Evolutionary conservation across 2,329 filamentous ascomycete genomes (phyloP).

Genomic region (Apiospora malaysiana): DNA sequence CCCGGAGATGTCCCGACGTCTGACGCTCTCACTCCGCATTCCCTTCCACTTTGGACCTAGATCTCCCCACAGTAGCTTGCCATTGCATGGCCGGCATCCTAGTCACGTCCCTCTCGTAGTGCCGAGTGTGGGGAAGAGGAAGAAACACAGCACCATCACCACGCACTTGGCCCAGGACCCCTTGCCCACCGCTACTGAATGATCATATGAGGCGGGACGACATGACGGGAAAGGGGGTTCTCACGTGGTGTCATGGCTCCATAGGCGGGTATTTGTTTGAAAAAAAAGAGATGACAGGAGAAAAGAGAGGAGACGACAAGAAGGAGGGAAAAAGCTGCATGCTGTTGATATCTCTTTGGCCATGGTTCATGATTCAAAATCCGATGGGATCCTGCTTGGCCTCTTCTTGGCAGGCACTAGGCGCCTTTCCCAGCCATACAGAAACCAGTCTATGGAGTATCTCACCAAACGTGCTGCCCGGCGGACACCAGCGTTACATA

Average conservation of each 20-base stretch:
- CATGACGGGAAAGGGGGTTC: not conserved
- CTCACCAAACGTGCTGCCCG: not conserved
- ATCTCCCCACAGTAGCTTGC: conserved; percentile 15
- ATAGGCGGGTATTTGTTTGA: not conserved
- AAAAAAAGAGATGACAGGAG: not conserved
- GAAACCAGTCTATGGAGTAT: not conserved
- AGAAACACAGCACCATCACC: not conserved
- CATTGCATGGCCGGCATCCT: conserved; percentile 8
- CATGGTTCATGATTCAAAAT: conserved; percentile 1
- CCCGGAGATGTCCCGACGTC: not conserved
- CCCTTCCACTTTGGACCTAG: conserved; percentile 10
- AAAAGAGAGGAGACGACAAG: not conserved
- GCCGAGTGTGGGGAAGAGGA: not conserved
- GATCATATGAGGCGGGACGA: not conserved
- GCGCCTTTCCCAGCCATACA: not conserved
- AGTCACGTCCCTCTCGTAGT: not conserved
- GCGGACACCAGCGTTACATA: not conserved
- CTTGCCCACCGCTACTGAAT: not conserved
- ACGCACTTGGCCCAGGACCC: not conserved
- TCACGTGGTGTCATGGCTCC: not conserved
- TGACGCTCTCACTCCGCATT: conserved; percentile 15
- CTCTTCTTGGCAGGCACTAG: conserved; percentile 10
- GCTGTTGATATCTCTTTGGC: not conserved
- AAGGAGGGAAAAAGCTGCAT: not conserved
- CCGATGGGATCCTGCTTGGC: not conserved